phyloP scores from a whole-genome alignment of 2,329 filamentous ascomycete genomes.

The Calonectria henricotiae region DNA sequence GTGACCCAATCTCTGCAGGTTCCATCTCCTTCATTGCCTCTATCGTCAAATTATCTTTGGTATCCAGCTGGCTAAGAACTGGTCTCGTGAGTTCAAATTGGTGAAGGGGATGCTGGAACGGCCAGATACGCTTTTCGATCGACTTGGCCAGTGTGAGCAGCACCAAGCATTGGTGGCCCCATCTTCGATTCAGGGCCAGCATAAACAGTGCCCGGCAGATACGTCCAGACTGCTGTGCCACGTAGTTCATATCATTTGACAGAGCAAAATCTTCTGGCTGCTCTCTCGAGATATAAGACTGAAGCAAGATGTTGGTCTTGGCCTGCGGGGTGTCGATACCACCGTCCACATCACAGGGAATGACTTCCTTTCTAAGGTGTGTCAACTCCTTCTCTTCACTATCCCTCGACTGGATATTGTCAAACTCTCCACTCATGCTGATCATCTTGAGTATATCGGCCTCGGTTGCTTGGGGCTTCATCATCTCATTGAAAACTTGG shows the following conservation, averaged over 20 bases:
- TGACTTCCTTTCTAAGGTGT: conserved; percentile 78
- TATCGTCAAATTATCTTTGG: conserved; percentile 83
- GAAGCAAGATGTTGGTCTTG: conserved; percentile 96
- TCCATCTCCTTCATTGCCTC: conserved; percentile 96
- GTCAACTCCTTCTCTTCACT: conserved; percentile 91
- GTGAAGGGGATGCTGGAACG: conserved; percentile 93
- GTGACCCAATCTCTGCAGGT: conserved; percentile 86
- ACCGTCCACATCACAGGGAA: conserved; percentile 86
- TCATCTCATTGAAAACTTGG: conserved; percentile 96
- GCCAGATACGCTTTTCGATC: conserved; percentile 96
- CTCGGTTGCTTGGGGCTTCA: conserved; percentile 88
- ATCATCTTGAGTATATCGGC: conserved; percentile 97
- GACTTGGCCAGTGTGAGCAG: conserved; percentile 94
- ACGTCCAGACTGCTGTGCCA: conserved; percentile 94
- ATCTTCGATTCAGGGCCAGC: conserved; percentile 94
- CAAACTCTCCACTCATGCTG: conserved; percentile 97
- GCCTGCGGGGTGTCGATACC: conserved; percentile 81
- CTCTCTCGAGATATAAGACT: conserved; percentile 92
- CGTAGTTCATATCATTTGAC: conserved; percentile 92
- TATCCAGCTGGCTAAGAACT: conserved; percentile 87
- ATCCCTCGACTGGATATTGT: conserved; percentile 95
- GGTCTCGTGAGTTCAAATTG: conserved; percentile 93
- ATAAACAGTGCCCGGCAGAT: conserved; percentile 97
- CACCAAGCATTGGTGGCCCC: conserved; percentile 96
- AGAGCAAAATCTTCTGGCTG: conserved; percentile 95